These are phyloP conservation scores for Immersiporthe knoxdaviesiana DNA, from an alignment of 2,329 filamentous ascomycete genomes.

Conservation along the genomic window DNA sequence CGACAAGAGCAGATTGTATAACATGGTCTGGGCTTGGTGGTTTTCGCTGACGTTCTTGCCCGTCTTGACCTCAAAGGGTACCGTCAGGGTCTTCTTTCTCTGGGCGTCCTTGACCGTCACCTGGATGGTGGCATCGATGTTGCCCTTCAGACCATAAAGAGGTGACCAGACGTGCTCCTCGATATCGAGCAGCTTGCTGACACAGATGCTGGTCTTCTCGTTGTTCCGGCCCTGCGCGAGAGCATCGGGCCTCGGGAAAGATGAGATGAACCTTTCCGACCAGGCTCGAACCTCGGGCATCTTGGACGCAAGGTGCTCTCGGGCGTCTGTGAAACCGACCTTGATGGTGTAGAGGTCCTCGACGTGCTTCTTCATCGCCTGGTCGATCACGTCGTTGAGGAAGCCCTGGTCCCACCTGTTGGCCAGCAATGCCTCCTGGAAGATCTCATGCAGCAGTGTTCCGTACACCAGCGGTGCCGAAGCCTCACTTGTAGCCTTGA, in stretches of 20 bases:
- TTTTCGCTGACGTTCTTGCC: slow-evolving; percentile 80
- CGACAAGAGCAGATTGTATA: slow-evolving; percentile 90
- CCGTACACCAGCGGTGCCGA: slow-evolving; percentile 86
- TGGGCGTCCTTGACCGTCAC: slow-evolving; percentile 75
- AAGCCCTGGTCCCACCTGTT: slow-evolving; percentile 80
- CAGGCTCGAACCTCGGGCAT: slow-evolving; percentile 80
- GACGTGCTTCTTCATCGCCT: slow-evolving; percentile 73
- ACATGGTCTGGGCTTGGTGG: slow-evolving; percentile 89
- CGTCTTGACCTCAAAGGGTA: slow-evolving; percentile 95
- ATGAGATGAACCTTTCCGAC: slow-evolving; percentile 79
- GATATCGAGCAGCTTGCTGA: slow-evolving; percentile 92
- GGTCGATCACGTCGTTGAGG: slow-evolving; percentile 67
- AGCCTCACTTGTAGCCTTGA: slow-evolving; percentile 85
- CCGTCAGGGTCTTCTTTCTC: slow-evolving; percentile 71
- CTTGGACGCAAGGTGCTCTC: slow-evolving; percentile 80
- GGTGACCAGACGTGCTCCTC: slow-evolving; percentile 99
- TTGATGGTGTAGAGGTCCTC: slow-evolving; percentile 90
- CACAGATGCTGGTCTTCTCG: slow-evolving; percentile 76
- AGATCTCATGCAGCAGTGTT: slow-evolving; percentile 91
- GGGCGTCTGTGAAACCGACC: slow-evolving; percentile 71
- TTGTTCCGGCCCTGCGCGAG: slow-evolving; percentile 79
- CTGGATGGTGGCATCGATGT: slow-evolving; percentile 96
- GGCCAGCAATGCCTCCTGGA: slow-evolving; percentile 83
- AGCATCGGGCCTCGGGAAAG: slow-evolving; percentile 66
- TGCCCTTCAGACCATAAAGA: slow-evolving; percentile 95